A percentile compares a stretch with the other conserved stretches of the same genome.
These are phyloP conservation scores for Tetracladium marchalianum DNA, from an alignment of 495 filamentous ascomycete species.

Conservation along the genomic window DNA sequence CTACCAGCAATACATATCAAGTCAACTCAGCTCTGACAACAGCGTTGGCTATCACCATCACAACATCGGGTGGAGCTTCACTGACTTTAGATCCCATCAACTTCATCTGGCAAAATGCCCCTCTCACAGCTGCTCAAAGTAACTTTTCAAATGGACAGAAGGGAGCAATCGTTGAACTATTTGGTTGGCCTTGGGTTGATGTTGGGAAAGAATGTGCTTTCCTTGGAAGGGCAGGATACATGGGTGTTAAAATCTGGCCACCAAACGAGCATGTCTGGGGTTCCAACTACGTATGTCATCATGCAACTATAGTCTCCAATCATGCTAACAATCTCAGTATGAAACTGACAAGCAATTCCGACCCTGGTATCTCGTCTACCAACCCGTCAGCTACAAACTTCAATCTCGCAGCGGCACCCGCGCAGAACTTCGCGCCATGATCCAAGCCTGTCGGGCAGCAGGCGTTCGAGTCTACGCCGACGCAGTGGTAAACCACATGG, in stretches of 20 bases:
- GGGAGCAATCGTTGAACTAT: constrained; percentile 23
- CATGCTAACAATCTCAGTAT: not conserved
- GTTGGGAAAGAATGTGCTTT: constrained; percentile 22
- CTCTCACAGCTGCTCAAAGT: constrained; percentile 19
- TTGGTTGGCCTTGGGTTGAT: constrained; percentile 26
- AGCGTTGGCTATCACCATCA: constrained; percentile 16
- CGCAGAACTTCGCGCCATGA: constrained; percentile 22
- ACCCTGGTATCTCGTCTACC: constrained; percentile 16
- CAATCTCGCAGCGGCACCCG: constrained; percentile 23
- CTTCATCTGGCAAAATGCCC: constrained; percentile 23
- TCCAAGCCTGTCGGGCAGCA: constrained; percentile 22
- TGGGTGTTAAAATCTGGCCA: constrained; percentile 26
- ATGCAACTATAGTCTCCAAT: not conserved
- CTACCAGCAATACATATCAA: constrained; percentile 14
- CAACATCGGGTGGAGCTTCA: constrained; percentile 13
- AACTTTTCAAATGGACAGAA: constrained; percentile 21
- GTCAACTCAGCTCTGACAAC: constrained; percentile 12
- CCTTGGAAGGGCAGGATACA: constrained; percentile 24
- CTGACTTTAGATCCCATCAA: constrained; percentile 22
- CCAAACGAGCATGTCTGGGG: constrained; percentile 24
- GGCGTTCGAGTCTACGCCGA: constrained; percentile 26
- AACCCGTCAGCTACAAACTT: constrained; percentile 23
- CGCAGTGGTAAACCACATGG: constrained; percentile 25
- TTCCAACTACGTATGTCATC: constrained; percentile 13
- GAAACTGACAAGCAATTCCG: constrained; percentile 4